Percentiles rank a stretch among this genome's conserved stretches.
These are phyloP conservation scores for Rhododendron henanense DNA, from an alignment of 148 eudicot genomes.

Conservation along the genomic window DNA sequence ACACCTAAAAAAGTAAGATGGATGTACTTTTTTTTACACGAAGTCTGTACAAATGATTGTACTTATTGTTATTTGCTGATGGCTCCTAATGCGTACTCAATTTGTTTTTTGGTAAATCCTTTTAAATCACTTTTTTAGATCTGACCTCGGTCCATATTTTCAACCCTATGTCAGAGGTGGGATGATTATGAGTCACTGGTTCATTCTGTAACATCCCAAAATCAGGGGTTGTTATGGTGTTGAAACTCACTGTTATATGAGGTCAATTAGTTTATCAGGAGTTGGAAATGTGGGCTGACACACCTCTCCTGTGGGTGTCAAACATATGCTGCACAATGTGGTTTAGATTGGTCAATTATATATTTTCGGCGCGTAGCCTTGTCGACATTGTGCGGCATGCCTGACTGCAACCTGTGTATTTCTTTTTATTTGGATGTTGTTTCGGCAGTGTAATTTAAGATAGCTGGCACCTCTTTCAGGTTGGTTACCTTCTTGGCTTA, in stretches of 20 bases:
- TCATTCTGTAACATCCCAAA: background rate
- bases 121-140: background rate
- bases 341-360: background rate
- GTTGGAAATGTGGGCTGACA: background rate
- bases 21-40: background rate
- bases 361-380: background rate
- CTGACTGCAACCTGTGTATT: background rate
- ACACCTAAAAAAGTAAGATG: background rate
- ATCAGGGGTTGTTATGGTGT: background rate
- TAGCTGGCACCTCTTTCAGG: constrained; percentile 42
- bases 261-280: background rate
- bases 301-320: background rate
- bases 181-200: background rate
- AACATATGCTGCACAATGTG: background rate
- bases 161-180: background rate
- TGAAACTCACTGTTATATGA: background rate
- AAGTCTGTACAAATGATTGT: background rate
- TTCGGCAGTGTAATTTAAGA: background rate
- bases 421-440: background rate
- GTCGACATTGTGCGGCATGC: background rate
- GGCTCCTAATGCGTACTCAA: background rate
- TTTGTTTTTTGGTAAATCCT: background rate
- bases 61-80: background rate
- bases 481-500: constrained; percentile 98
- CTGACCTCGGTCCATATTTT: background rate